Base-by-base conservation (phyloP, 164 flowering plant genomes). In the Pachysandra terminalis region DNA sequence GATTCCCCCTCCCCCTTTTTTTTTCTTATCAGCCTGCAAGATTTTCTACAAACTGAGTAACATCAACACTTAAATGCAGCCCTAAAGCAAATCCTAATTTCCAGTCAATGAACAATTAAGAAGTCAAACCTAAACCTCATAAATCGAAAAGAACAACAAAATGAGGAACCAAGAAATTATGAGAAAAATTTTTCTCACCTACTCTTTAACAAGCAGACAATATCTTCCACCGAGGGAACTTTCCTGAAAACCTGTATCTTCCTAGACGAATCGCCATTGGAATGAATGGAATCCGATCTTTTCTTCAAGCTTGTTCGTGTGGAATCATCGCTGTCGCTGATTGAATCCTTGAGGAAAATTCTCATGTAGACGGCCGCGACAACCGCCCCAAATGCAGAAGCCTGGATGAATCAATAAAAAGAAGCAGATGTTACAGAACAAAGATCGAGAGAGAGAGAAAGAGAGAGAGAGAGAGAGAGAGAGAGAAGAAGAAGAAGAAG, bases 151-250 rank as follows among this genome's bases (percentile, higher is more conserved):
- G 17, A 65, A 4, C 5, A 8, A 12, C 32, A 37, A 23, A 35
- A 28, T 23, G 21, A 19, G 45, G 6, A 21, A 0, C n/a, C n/a
- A 22, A 1, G 28, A n/a, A 26, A 7, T 45, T 6, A 22, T n/a
- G 23, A 17, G 5, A 25, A 5, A 64, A 45, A 67, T n/a, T 27
- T 32, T 6, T 54, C 64, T 59, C 40, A 89, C 97, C 95, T 91
- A 45, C 64, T 83, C 74, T 56, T 81, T 9, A 87, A 72, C 78
- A 91, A 78, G 77, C 75, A 56, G 26, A 78, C 59, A 63, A 84
- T 45, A 56, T 88, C 90, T 3, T 67, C 56, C 15, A 82, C 16
- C 0, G 88, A 77, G 8, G 93, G 88, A 63, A 89, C 68, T 32
- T 65, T 83, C 73, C 77, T 85, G 71, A 74, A 79, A 5, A 73